Percentiles rank a stretch among this genome's conserved stretches.
phyloP scores from a whole-genome alignment of 805 yeast genomes.

The Teunomyces tritomae region DNA sequence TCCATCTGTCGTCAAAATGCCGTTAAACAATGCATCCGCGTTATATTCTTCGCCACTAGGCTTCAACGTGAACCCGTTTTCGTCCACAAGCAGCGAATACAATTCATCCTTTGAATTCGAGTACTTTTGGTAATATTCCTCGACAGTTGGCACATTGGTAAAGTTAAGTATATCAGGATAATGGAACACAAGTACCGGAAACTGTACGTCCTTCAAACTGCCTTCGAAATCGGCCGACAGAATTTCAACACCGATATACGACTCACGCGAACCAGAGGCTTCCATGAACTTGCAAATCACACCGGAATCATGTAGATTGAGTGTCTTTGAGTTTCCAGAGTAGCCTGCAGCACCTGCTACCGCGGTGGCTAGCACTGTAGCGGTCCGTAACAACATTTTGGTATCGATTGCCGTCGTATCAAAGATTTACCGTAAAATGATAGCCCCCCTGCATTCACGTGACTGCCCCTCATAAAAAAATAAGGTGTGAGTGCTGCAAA shows the following conservation, averaged over 20 bases:
- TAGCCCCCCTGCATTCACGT: no score
- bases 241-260: conserved; percentile 11
- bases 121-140: conserved; percentile 10
- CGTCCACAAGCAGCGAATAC: conserved; percentile 7
- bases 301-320: neutral
- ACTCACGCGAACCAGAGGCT: conserved; percentile 1
- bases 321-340: neutral
- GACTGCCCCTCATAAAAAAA: no score
- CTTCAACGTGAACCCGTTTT: conserved; percentile 13
- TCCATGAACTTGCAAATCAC: conserved; percentile 4
- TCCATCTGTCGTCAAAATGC: neutral
- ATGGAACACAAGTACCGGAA: conserved; percentile 25
- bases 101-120: neutral
- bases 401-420: no score
- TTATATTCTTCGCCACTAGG: neutral
- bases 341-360: neutral
- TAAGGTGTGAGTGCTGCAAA: no score
- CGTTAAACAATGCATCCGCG: neutral
- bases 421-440: no score
- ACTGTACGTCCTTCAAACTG: conserved; percentile 8
- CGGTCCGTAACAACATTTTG: no score
- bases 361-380: neutral
- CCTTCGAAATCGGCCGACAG: conserved; percentile 7
- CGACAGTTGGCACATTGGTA: conserved; percentile 16
- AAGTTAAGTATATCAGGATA: conserved; percentile 21